A percentile compares a stretch with the other conserved stretches of the same genome.
Evolutionary conservation across 2,329 filamentous ascomycete genomes (phyloP).

Genomic region (Alternaria alternata): DNA sequence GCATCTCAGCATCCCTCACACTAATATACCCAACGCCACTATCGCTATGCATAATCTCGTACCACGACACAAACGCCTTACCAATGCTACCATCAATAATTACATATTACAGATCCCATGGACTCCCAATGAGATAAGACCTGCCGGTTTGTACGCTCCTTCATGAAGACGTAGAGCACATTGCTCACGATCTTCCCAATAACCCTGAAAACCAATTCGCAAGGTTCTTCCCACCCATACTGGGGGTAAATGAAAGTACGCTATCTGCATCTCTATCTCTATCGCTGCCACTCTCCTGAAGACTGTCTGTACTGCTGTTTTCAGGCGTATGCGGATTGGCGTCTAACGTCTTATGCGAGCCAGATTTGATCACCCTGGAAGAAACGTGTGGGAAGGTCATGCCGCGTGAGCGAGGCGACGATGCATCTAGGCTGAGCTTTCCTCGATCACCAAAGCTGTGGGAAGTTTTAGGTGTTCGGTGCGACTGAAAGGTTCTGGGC

Average conservation of each 20-base stretch:
- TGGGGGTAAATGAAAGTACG: conserved; percentile 35
- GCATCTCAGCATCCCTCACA: not conserved
- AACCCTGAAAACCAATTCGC: conserved; percentile 45
- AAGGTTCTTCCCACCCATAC: conserved; percentile 39
- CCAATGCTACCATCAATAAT: not conserved
- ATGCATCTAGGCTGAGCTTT: conserved; percentile 19
- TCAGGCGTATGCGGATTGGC: not conserved
- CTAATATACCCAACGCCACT: conserved; percentile 2
- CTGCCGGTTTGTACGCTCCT: not conserved
- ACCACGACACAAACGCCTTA: not conserved
- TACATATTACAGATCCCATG: conserved; percentile 1
- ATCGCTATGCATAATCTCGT: conserved; percentile 11
- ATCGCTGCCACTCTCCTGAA: not conserved
- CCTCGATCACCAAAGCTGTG: conserved; percentile 19
- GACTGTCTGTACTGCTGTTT: not conserved
- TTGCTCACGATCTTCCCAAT: conserved; percentile 25
- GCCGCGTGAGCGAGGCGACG: conserved; percentile 28
- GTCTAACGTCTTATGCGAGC: not conserved
- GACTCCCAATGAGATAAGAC: not conserved
- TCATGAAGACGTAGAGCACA: not conserved
- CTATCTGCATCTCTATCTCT: conserved; percentile 29
- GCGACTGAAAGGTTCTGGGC: not conserved
- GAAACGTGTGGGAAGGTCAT: conserved; percentile 22
- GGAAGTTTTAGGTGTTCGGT: conserved; percentile 1
- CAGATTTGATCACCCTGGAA: not conserved